Evolutionary conservation across 2,329 filamentous ascomycete species (phyloP), one percentile per base, ranked within the genome.

Genomic region (Penicillium sp.): DNA sequence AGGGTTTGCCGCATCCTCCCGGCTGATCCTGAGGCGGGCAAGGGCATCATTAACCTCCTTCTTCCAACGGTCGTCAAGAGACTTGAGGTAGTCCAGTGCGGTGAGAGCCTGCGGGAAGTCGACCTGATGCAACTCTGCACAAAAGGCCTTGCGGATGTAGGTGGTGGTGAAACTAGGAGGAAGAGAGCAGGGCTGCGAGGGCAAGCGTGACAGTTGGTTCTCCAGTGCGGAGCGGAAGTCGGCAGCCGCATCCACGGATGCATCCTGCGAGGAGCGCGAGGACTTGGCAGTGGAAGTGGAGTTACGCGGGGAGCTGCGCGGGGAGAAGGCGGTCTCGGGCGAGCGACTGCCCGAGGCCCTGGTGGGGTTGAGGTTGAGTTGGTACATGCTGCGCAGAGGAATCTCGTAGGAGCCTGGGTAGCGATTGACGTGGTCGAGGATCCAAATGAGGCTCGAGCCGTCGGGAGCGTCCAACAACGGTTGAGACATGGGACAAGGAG

Each of bases 101-200:
- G 83, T 85, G 56, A 87, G 70, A 16, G 84, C 81, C 64, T 87
- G 83, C 18, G 82, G 80, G 57, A 87, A 87, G 69, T 87, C 84
- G 52, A 87, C 83, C 36, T 78, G 69, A 30, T 77, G 74, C 9
- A 87, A 66, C 40, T 81, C 75, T 2, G 76, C 63, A 20, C 81
- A 76, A 66, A 87, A 87, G 65, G 78, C 81, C 43, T 80, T 77
- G 56, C 79, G 77, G 44, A 86, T 75, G 64, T 87, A 87, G 11
- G 75, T 80, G 36, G 79, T 81, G 56, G 86, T 80, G 69, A 87
- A 87, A 53, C 74, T 76, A 0, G 83, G 81, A 2, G 84, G 84
- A 5, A 87, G 72, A 3, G 81, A 82, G 61, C 76, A 80, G n/a
- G 81, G 81, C 57, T 87, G 82, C 10, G 79, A 76, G 5, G 82